Evolutionary conservation across 225 moss, liverwort and hornwort species (phyloP), one percentile per base, ranked within the genome.

Genomic region (Pseudoscleropodium purum): DNA sequence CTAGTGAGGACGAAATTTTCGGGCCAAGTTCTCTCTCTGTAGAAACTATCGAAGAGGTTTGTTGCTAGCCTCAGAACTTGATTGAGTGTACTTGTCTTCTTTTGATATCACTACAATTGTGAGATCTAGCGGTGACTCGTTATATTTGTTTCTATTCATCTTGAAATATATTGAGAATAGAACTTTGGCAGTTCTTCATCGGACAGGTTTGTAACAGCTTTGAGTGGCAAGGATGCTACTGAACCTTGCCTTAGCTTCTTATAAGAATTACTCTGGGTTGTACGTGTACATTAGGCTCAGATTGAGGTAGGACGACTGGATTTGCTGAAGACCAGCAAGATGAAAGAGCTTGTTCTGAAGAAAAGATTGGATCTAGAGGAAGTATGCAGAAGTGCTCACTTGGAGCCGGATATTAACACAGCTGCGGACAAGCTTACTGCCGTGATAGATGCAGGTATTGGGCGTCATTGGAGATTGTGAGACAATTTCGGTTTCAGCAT

Each of bases 281-380:
- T 69, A 18, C 72, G 81, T 90, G 84, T 81, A 72, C 31, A 85
- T 73, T 94, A 98, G 98, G 97, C 97, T n/a, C 96, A 96, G 88
- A 85, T 96, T 88, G 98, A 98, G 92, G 98, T 98, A 56, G 97
- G 96, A 64, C 92, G 98, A 86, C 70, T 98, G 84, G 95, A 96
- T 88, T 88, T 94, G 34, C 86, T 98, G 70, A 98, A 98, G 87
- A 93, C 94, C n/a, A 97, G 96, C 89, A 98, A 98, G 86, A 98
- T 97, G 96, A 98, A 98, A 87, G 97, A 98, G 89, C 96, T 98
- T 62, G 98, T 98, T 52, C 92, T 96, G 82, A 98, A 97, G 91
- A 98, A 96, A 89, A 94, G 98, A 10, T 85, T 96, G 65, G 96
- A 97, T 74, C 91, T 98, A 25, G 98, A 97, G 84, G 97, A 97